Base-by-base conservation (phyloP, 169 alveolate species). In the Eimeria sp. region DNA sequence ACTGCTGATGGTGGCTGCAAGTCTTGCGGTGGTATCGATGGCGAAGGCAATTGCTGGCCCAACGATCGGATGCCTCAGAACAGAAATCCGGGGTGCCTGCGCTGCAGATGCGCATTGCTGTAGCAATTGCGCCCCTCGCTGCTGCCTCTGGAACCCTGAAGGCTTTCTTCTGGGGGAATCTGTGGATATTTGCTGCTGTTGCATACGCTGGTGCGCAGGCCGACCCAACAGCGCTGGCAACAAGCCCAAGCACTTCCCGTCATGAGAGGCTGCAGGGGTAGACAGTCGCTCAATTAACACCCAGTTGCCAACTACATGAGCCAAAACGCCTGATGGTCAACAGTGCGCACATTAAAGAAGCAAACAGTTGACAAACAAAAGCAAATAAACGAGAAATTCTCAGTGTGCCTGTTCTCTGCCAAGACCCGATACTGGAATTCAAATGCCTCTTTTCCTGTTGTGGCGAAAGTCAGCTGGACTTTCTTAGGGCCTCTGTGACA, bases 291-390 rank as follows among this genome's bases (percentile, higher is more conserved):
- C 96, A 11, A 93, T 54, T 33, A 82, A 60, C 23, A 93, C 88
- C 96, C 96, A 93, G 62, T 30, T 49, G 11, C 96, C 96, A 27
- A 93, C 96, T 2, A 93, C 96, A 58, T 82, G 88, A 46, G 93
- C 89, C 37, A 93, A 58, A 62, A 93, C 87, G 1, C 93, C 96
- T 93, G 74, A 49, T 3, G 9, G 23, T 2, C 80, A 71, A 14
- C 80, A 49, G 46, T 20, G 43, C 30, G 46, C 11, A 20, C 54
- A 37, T 25, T 71, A 16, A 33, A 33, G 52, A 11, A 52, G n/a
- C 37, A 49, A n/a, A n/a, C n/a, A n/a, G n/a, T n/a, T n/a, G n/a
- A n/a, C n/a, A n/a, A n/a, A n/a, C n/a, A n/a, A n/a, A n/a, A n/a
- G 13, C 54, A 33, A 71, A 33, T 30, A 23, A 37, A 27, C 2